phyloP scores from a whole-genome alignment of 2,329 filamentous ascomycete species.

The Ophiocordyceps australis region DNA sequence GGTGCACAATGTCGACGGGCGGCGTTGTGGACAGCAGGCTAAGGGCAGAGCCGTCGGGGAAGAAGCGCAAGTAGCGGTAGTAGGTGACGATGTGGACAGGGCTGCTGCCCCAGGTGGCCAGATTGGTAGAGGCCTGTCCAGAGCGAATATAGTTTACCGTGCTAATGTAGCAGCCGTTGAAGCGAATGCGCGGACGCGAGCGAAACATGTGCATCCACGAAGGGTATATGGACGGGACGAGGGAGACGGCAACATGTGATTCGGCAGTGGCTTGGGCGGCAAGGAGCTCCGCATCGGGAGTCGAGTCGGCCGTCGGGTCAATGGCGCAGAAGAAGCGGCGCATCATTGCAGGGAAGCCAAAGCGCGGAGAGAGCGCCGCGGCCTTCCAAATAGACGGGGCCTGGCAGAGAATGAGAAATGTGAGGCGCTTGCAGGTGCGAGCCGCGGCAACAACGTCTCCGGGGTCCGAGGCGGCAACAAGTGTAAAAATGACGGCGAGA shows the following conservation, averaged over 20 bases:
- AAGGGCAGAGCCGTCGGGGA: slow-evolving; percentile 72
- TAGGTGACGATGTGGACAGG: slow-evolving; percentile 95
- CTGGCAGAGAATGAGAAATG: slow-evolving; percentile 70
- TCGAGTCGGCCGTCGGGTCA: slow-evolving; percentile 27
- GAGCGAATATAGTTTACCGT: slow-evolving; percentile 89
- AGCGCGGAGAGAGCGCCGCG: slow-evolving; percentile 49
- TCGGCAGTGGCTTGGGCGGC: slow-evolving; percentile 13
- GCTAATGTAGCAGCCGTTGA: slow-evolving; percentile 90
- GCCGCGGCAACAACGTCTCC: slow-evolving; percentile 59
- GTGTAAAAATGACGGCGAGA: slow-evolving; percentile 56
- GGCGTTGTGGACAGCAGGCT: slow-evolving; percentile 67
- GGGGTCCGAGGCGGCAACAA: slow-evolving; percentile 57
- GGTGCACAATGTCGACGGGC: slow-evolving; percentile 72
- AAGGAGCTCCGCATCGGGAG: slow-evolving; percentile 13
- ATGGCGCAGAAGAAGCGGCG: slow-evolving; percentile 54
- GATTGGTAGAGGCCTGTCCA: slow-evolving; percentile 53
- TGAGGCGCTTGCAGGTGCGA: slow-evolving; percentile 71
- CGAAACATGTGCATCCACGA: slow-evolving; percentile 59
- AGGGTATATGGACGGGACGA: slow-evolving; percentile 24
- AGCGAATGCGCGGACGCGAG: slow-evolving; percentile 67
- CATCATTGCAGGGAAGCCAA: slow-evolving; percentile 71
- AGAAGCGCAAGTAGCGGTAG: slow-evolving; percentile 91
- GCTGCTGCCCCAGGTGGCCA: slow-evolving; percentile 50
- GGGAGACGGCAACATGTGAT: slow-evolving; percentile 16
- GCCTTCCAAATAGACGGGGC: slow-evolving; percentile 76